Evolutionary conservation across 805 yeast species (phyloP).

Genomic region (Ogataea allantospora): DNA sequence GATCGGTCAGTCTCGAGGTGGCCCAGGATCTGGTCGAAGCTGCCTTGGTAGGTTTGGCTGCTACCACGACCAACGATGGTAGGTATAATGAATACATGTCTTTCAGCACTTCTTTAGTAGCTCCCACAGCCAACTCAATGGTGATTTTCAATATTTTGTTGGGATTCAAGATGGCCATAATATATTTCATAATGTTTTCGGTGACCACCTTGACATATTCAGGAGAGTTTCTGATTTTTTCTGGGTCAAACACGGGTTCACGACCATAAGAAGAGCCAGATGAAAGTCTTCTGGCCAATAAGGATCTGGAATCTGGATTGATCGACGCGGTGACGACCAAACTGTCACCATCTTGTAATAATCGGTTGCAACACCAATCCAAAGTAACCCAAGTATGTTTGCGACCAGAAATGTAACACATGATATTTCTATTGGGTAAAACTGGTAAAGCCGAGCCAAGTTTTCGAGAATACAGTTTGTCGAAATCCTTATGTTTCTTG

Average conservation of each 20-base stretch:
- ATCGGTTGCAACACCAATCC: slow-evolving; percentile 60
- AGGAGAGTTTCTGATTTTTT: slow-evolving; percentile 42
- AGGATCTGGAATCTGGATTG: slow-evolving; percentile 26
- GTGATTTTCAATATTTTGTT: slow-evolving; percentile 47
- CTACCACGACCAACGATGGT: slow-evolving; percentile 56
- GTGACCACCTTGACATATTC: slow-evolving; percentile 46
- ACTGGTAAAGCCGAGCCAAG: slow-evolving; percentile 32
- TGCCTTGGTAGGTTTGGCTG: slow-evolving; percentile 51
- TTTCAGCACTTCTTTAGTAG: slow-evolving; percentile 52
- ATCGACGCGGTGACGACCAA: slow-evolving; percentile 61
- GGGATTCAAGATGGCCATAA: slow-evolving; percentile 45
- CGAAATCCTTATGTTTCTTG: slow-evolving; percentile 47
- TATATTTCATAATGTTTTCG: slow-evolving; percentile 51
- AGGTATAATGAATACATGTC: slow-evolving; percentile 61
- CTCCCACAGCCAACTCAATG: slow-evolving; percentile 61
- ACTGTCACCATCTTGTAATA: slow-evolving; percentile 64
- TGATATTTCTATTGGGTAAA: slow-evolving; percentile 51
- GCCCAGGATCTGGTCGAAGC: slow-evolving; percentile 57
- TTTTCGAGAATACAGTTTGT: slow-evolving; percentile 42
- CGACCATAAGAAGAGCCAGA: slow-evolving; percentile 10
- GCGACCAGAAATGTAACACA: slow-evolving; percentile 69
- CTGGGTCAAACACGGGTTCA: slow-evolving; percentile 26
- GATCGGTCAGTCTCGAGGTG: slow-evolving; percentile 60
- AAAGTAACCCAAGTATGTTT: slow-evolving; percentile 80
- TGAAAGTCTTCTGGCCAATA: slow-evolving; percentile 24